Conservation (phyloP, 2,329 filamentous ascomycete species). For the Pestalotiopsis sp. region DNA sequence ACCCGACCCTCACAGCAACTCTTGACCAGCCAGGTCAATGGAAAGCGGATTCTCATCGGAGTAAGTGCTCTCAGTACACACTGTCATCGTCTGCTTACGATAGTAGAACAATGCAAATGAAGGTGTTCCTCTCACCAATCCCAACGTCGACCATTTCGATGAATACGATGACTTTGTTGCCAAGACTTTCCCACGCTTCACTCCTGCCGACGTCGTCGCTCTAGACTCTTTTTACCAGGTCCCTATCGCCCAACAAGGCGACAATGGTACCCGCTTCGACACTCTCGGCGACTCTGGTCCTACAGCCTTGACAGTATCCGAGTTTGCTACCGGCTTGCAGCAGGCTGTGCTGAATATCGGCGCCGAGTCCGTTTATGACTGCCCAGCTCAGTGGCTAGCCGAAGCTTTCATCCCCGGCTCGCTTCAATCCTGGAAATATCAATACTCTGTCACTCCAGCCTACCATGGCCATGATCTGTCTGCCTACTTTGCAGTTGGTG, state of each 20-base stretch:
- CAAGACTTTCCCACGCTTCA: background rate
- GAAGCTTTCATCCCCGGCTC: conserved; percentile 18
- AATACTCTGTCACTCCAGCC: conserved; percentile 47
- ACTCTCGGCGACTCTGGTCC: conserved; percentile 1
- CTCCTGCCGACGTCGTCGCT: background rate
- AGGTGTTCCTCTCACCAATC: conserved; percentile 20
- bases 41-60: conserved; percentile 32
- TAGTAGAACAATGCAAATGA: conserved; percentile 39
- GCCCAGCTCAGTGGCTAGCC: conserved; percentile 47
- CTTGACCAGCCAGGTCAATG: conserved; percentile 31
- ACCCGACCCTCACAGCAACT: conserved; percentile 33
- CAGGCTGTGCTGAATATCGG: conserved; percentile 45
- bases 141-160: background rate
- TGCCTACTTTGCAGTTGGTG: conserved; percentile 33
- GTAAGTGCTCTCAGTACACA: background rate
- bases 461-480: conserved; percentile 40
- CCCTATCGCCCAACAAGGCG: background rate
- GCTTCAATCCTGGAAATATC: conserved; percentile 46
- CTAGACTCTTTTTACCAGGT: conserved; percentile 2
- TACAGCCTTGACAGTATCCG: background rate
- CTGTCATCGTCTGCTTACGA: background rate
- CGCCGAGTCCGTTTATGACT: conserved; percentile 58
- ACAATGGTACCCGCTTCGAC: background rate
- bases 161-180: background rate
- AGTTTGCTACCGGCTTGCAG: background rate